Evolutionary conservation across 108 stramenopile species (phyloP).

Genomic region (Pseudonitzschia multiseries): DNA sequence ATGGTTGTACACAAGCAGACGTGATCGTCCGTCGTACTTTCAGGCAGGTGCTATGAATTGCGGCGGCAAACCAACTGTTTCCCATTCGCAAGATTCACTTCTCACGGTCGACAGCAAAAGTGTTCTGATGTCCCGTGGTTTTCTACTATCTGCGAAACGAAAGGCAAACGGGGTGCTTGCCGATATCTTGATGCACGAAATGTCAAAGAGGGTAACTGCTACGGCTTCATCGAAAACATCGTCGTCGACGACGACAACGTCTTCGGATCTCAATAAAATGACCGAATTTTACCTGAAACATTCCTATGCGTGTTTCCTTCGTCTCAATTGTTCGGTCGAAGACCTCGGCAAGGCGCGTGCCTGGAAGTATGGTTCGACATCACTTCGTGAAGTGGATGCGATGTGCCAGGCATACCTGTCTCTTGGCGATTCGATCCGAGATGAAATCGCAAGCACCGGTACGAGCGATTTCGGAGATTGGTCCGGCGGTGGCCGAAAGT

Average conservation of each 20-base stretch:
- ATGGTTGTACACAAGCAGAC: conserved; percentile 41
- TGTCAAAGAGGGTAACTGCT: conserved; percentile 20
- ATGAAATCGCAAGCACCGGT: conserved; percentile 5
- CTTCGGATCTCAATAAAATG: conserved; percentile 35
- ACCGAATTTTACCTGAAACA: conserved; percentile 53
- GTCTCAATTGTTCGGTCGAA: conserved; percentile 57
- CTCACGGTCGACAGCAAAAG: conserved; percentile 27
- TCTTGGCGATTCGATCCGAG: conserved; percentile 22
- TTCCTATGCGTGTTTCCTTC: conserved; percentile 60
- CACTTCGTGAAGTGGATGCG: conserved; percentile 57
- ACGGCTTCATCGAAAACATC: not conserved
- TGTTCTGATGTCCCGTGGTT: conserved; percentile 32
- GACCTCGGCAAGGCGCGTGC: conserved; percentile 44
- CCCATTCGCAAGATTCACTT: conserved; percentile 52
- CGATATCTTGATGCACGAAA: conserved; percentile 53
- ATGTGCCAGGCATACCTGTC: conserved; percentile 52
- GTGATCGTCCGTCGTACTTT: conserved; percentile 74
- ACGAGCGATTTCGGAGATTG: conserved; percentile 45
- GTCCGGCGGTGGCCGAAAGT: conserved; percentile 38
- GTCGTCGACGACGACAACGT: not conserved
- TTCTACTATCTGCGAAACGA: conserved; percentile 59
- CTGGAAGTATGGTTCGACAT: conserved; percentile 35
- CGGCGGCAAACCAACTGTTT: conserved; percentile 46
- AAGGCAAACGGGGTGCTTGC: conserved; percentile 58
- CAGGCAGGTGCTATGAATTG: conserved; percentile 57